phyloP scores from a whole-genome alignment of 208 protist species.

The Vickermania spadyakhi region DNA sequence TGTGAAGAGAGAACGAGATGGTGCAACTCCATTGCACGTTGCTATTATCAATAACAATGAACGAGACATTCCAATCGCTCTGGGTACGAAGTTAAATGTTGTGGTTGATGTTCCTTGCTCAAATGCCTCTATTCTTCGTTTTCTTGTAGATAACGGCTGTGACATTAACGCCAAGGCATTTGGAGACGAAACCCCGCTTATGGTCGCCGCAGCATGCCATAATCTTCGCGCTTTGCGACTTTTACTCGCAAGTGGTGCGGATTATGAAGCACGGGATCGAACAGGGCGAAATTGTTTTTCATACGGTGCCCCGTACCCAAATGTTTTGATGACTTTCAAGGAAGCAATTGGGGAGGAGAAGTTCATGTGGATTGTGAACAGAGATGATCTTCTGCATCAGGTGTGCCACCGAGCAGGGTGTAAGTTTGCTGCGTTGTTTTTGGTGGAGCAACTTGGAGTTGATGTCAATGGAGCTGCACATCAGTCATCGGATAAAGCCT shows the following conservation, averaged over 20 bases:
- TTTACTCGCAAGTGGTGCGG: slow-evolving; percentile 48
- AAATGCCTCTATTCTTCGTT: slow-evolving; percentile 45
- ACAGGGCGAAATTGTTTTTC: slow-evolving; percentile 28
- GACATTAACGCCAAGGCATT: slow-evolving; percentile 36
- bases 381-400: slow-evolving; percentile 39
- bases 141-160: slow-evolving; percentile 70
- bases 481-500: background rate
- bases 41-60: slow-evolving; percentile 15
- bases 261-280: slow-evolving; percentile 22
- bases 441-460: slow-evolving; percentile 51
- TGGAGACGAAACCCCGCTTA: slow-evolving; percentile 64
- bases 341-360: slow-evolving; percentile 31
- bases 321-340: slow-evolving; percentile 39
- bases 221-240: slow-evolving; percentile 32
- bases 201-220: slow-evolving; percentile 44
- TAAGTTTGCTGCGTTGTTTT: slow-evolving; percentile 36
- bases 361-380: slow-evolving; percentile 7
- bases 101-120: slow-evolving; percentile 15
- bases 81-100: slow-evolving; percentile 6
- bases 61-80: background rate
- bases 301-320: slow-evolving; percentile 46
- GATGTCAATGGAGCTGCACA: slow-evolving; percentile 27
- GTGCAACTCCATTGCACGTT: slow-evolving; percentile 53
- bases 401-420: slow-evolving; percentile 31
- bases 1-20: slow-evolving; percentile 23